Conservation (phyloP, 2,329 filamentous ascomycete genomes). For the Cephalotrichum gorgonifer region DNA sequence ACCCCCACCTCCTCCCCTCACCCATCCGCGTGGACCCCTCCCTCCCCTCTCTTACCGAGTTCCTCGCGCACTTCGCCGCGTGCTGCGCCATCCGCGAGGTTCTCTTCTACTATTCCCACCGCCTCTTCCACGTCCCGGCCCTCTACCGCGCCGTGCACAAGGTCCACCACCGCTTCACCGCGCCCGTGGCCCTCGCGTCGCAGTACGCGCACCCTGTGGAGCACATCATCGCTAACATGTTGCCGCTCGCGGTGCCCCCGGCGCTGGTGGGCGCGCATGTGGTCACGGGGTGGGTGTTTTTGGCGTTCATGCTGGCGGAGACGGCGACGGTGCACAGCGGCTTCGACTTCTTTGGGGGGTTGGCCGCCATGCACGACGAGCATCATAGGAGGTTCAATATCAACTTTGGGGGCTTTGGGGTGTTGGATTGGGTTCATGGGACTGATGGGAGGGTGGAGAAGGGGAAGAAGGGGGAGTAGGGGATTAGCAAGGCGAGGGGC, state of each 20-base stretch:
- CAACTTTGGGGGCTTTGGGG: slow-evolving; percentile 40
- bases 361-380: slow-evolving; percentile 40
- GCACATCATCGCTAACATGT: slow-evolving; percentile 40
- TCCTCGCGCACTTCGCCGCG: slow-evolving; percentile 29
- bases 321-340: slow-evolving; percentile 46
- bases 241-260: slow-evolving; percentile 40
- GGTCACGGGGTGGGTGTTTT: slow-evolving; percentile 40
- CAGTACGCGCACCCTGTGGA: slow-evolving; percentile 49
- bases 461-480: slow-evolving; percentile 4
- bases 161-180: slow-evolving; percentile 43
- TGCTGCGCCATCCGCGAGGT: slow-evolving; percentile 33
- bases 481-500: no score
- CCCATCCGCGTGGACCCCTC: slow-evolving; percentile 25
- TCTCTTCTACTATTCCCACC: slow-evolving; percentile 46
- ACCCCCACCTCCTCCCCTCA: slow-evolving; percentile 14
- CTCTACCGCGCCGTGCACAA: slow-evolving; percentile 44
- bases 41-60: slow-evolving; percentile 23
- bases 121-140: slow-evolving; percentile 35
- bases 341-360: slow-evolving; percentile 40
- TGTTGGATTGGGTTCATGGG: slow-evolving; percentile 45
- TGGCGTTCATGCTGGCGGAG: slow-evolving; percentile 36
- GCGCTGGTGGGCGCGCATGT: slow-evolving; percentile 34
- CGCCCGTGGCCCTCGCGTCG: slow-evolving; percentile 42
- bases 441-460: slow-evolving; percentile 22
- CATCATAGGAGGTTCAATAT: slow-evolving; percentile 48